A percentile compares a stretch with the other conserved stretches of the same genome.
These are phyloP conservation scores for Plasmodium berghei DNA, from an alignment of 169 alveolate genomes.

Conservation along the genomic window DNA sequence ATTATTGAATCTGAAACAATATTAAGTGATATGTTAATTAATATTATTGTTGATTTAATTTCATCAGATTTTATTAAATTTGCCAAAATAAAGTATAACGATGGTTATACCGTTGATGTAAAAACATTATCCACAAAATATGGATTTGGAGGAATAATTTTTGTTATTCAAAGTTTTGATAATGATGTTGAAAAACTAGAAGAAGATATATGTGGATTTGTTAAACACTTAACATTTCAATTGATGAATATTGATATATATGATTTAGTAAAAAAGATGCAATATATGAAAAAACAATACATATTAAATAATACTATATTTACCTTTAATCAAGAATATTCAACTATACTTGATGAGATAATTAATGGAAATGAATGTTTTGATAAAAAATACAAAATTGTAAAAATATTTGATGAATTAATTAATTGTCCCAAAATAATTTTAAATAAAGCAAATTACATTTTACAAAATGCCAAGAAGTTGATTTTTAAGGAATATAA, in stretches of 20 bases:
- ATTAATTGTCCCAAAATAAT: slow-evolving; percentile 68
- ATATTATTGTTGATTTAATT: slow-evolving; percentile 63
- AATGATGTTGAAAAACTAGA: slow-evolving; percentile 54
- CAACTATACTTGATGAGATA: slow-evolving; percentile 59
- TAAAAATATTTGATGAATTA: slow-evolving; percentile 71
- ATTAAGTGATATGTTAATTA: slow-evolving; percentile 40
- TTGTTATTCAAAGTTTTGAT: slow-evolving; percentile 70
- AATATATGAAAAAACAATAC: slow-evolving; percentile 51
- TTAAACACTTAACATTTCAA: slow-evolving; percentile 45
- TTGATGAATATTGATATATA: slow-evolving; percentile 41
- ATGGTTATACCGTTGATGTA: slow-evolving; percentile 62
- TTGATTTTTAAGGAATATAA: slow-evolving; percentile 60
- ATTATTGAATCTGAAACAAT: slow-evolving; percentile 63
- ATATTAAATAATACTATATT: slow-evolving; percentile 57
- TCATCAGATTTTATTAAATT: slow-evolving; percentile 64
- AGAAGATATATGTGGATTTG: slow-evolving; percentile 63
- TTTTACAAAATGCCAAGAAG: slow-evolving; percentile 54
- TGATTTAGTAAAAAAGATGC: slow-evolving; percentile 31
- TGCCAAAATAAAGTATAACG: slow-evolving; percentile 47
- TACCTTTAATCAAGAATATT: slow-evolving; percentile 69
- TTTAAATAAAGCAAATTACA: slow-evolving; percentile 45
- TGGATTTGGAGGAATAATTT: slow-evolving; percentile 66
- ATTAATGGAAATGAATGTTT: slow-evolving; percentile 53
- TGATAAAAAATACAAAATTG: slow-evolving; percentile 67
- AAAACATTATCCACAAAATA: slow-evolving; percentile 47